Evolutionary conservation across 192 early-diverging fungal species (phyloP).

Genomic region (Endogone sp.): DNA sequence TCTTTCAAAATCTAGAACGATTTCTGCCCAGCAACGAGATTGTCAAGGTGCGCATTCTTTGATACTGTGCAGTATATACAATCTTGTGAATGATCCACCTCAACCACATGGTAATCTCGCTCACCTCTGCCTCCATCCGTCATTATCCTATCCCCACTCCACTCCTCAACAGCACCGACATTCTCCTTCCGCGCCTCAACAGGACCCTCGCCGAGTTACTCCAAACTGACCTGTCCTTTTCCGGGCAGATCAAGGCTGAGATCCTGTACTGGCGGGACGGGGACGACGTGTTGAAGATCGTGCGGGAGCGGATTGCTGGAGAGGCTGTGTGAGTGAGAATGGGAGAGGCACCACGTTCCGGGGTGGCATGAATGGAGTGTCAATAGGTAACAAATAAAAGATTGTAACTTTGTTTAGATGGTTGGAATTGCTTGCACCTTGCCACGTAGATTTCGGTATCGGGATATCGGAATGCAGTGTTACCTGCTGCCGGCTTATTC

Average conservation of each 20-base stretch:
- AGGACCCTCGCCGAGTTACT: slow-evolving; percentile 7
- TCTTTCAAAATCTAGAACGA: slow-evolving; percentile 26
- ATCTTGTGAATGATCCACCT: not conserved
- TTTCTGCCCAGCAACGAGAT: slow-evolving; percentile 17
- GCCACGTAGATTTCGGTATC: too few relatives aligned
- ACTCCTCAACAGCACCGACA: slow-evolving; percentile 6
- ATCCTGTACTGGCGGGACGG: slow-evolving; percentile 14
- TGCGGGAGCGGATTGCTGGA: not conserved
- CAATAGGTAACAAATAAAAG: too few relatives aligned
- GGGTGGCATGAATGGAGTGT: too few relatives aligned
- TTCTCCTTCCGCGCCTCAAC: slow-evolving; percentile 10
- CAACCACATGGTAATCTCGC: not conserved
- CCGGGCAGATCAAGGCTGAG: slow-evolving; percentile 3
- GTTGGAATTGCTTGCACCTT: too few relatives aligned
- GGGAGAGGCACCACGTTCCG: too few relatives aligned
- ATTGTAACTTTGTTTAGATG: too few relatives aligned
- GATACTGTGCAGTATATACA: too few relatives aligned
- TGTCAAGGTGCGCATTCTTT: not conserved
- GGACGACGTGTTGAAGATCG: not conserved
- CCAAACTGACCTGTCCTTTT: not conserved
- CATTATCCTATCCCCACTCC: not conserved
- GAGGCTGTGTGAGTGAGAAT: not conserved
- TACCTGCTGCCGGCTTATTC: too few relatives aligned
- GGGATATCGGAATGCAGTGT: too few relatives aligned
- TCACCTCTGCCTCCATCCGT: too few relatives aligned